A percentile compares a stretch with the other conserved stretches of the same genome.
phyloP scores from a whole-genome alignment of 1,284 basidiomycete genomes.

The Stygiomarasmius scandens region DNA sequence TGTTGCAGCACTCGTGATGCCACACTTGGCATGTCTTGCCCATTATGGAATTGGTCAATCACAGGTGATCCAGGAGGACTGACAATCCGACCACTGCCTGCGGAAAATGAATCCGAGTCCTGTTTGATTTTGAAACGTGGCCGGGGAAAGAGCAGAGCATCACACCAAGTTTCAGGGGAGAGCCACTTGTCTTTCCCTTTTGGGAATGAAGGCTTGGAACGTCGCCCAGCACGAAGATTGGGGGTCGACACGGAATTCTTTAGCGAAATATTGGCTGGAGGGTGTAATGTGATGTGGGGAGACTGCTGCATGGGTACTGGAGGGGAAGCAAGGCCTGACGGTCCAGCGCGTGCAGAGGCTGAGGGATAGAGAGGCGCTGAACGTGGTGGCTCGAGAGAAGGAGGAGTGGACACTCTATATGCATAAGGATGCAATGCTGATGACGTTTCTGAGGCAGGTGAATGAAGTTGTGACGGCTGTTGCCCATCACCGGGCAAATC shows the following conservation, averaged over 20 bases:
- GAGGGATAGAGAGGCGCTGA: slow-evolving; percentile 8
- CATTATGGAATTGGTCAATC: slow-evolving; percentile 24
- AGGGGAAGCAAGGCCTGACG: neutral
- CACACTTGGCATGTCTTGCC: slow-evolving; percentile 25
- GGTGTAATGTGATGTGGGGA: neutral
- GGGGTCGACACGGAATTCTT: slow-evolving; percentile 64
- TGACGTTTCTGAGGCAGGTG: slow-evolving; percentile 20
- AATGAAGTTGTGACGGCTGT: slow-evolving; percentile 21
- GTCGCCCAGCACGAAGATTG: slow-evolving; percentile 47
- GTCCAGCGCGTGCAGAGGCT: neutral
- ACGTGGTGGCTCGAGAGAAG: slow-evolving; percentile 6
- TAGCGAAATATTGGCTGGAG: slow-evolving; percentile 25
- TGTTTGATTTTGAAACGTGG: slow-evolving; percentile 62
- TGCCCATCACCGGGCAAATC: slow-evolving; percentile 17
- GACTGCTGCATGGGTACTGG: slow-evolving; percentile 3
- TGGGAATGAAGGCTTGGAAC: slow-evolving; percentile 17
- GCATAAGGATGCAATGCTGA: slow-evolving; percentile 53
- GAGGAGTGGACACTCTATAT: slow-evolving; percentile 35
- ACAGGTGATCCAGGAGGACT: slow-evolving; percentile 56
- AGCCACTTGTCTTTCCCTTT: slow-evolving; percentile 65
- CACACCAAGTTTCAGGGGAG: slow-evolving; percentile 77
- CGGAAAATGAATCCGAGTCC: slow-evolving; percentile 13
- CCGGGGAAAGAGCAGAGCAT: slow-evolving; percentile 72
- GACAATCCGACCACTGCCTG: slow-evolving; percentile 41
- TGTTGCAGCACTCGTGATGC: slow-evolving; percentile 46